phyloP scores from a whole-genome alignment of 164 flowering plant genomes.

The Saururus chinensis region DNA sequence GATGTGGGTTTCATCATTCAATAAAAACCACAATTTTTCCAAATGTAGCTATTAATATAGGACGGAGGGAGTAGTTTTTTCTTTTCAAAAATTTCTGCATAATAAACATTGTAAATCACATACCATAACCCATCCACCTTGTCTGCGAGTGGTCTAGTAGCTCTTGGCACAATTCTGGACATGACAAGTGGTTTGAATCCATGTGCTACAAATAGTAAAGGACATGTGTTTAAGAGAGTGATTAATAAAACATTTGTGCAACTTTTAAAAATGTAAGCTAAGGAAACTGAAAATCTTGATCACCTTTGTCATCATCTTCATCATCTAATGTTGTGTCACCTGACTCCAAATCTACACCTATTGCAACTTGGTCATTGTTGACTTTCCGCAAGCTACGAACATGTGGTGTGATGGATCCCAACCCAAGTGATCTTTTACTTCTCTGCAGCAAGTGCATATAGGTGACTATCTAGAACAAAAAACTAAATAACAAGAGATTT shows the following conservation, averaged over 20 bases:
- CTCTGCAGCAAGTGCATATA: constrained; percentile 25
- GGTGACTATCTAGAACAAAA: not conserved
- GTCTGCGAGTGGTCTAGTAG: constrained; percentile 76
- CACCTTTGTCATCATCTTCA: constrained; percentile 97
- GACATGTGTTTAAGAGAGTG: not conserved
- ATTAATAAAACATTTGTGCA: not conserved
- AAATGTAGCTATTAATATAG: too few relatives aligned
- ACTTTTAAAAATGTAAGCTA: not conserved
- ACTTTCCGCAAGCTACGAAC: constrained; percentile 73
- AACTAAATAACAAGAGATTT: not conserved
- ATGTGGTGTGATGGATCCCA: constrained; percentile 51
- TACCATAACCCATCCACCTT: constrained; percentile 95
- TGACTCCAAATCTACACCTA: constrained; percentile 66
- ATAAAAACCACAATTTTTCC: too few relatives aligned
- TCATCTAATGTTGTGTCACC: constrained; percentile 33
- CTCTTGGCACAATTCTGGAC: constrained; percentile 79
- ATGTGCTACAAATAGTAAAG: constrained; percentile 35
- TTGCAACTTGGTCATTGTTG: constrained; percentile 83
- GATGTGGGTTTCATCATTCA: too few relatives aligned
- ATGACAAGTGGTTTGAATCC: constrained; percentile 91
- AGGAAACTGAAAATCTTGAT: not conserved
- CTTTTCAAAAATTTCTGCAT: not conserved
- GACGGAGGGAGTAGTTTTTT: too few relatives aligned
- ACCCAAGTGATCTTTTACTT: constrained; percentile 51
- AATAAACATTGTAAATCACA: constrained; percentile 1